Percentiles rank a stretch among this genome's conserved stretches.
These are phyloP conservation scores for Prunella vulgaris DNA, from an alignment of 257 asterid genomes.

Conservation along the genomic window DNA sequence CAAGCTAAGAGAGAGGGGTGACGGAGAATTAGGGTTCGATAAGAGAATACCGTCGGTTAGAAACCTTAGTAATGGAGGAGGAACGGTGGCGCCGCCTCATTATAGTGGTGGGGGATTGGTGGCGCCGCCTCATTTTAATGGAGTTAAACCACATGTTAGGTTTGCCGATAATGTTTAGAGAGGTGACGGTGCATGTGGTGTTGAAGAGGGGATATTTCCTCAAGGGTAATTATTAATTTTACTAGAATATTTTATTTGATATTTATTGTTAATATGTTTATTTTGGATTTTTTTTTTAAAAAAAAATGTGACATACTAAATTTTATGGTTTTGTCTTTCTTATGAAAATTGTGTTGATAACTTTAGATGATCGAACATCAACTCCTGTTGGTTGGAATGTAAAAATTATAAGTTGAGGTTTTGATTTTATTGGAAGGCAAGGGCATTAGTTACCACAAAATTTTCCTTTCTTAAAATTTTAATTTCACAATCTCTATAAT, in stretches of 20 bases:
- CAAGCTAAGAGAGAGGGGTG: constrained; percentile 36
- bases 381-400: too few species aligned
- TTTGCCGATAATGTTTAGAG: constrained; percentile 43
- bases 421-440: too few species aligned
- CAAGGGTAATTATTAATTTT: background rate
- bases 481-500: too few species aligned
- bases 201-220: too few species aligned
- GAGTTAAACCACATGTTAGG: constrained; percentile 41
- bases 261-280: background rate
- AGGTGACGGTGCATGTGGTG: constrained; percentile 17
- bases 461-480: too few species aligned
- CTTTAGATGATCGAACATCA: too few species aligned
- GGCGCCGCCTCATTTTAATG: background rate
- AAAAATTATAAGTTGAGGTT: too few species aligned
- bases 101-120: too few species aligned
- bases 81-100: constrained; percentile 11
- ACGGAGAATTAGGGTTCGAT: constrained; percentile 49
- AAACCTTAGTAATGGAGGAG: constrained; percentile 19
- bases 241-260: too few species aligned
- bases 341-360: too few species aligned
- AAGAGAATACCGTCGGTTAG: constrained; percentile 13
- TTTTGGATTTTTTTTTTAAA: background rate
- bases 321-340: background rate
- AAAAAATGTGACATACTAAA: background rate
- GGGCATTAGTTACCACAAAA: too few species aligned